Percentiles rank a stretch among this genome's conserved stretches.
These are phyloP conservation scores for Blastobotrys proliferans DNA, from an alignment of 1,139 yeast species.

Conservation along the genomic window DNA sequence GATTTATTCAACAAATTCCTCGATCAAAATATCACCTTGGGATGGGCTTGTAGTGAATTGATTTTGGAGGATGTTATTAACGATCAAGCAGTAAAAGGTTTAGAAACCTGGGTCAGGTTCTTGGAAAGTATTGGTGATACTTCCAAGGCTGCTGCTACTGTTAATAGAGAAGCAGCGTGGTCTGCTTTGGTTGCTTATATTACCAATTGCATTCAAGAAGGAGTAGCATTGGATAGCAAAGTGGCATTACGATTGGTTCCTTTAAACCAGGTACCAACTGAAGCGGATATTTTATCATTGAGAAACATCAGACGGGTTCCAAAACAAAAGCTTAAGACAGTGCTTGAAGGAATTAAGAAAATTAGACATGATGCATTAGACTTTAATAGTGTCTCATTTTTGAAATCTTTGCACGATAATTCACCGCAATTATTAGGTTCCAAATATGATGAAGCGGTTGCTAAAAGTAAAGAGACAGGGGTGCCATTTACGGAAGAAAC, in stretches of 20 bases:
- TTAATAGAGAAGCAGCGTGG: constrained; percentile 29
- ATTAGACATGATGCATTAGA: constrained; percentile 23
- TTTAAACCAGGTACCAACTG: constrained; percentile 27
- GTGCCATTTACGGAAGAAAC: constrained; percentile 29
- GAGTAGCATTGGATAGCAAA: constrained; percentile 22
- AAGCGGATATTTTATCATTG: constrained; percentile 19
- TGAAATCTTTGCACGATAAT: constrained; percentile 25
- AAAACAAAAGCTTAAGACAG: constrained; percentile 10
- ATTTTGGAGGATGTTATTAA: constrained; percentile 24
- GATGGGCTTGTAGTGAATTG: constrained; percentile 30
- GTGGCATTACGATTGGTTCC: constrained; percentile 33
- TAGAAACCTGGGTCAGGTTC: constrained; percentile 35
- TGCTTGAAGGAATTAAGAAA: constrained; percentile 20
- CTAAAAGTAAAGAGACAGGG: constrained; percentile 17
- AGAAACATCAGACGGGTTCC: constrained; percentile 17
- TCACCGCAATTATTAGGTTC: constrained; percentile 25
- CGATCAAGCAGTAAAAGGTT: constrained; percentile 29
- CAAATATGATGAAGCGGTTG: constrained; percentile 25
- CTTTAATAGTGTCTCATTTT: constrained; percentile 22
- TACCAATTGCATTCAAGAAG: constrained; percentile 22
- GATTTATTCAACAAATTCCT: constrained; percentile 22
- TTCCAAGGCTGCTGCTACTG: constrained; percentile 22
- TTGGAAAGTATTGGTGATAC: constrained; percentile 30
- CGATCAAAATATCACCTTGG: constrained; percentile 21
- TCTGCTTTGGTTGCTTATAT: constrained; percentile 32